Evolutionary conservation across 208 protist genomes (phyloP).

Genomic region (Trypanosoma grayi): DNA sequence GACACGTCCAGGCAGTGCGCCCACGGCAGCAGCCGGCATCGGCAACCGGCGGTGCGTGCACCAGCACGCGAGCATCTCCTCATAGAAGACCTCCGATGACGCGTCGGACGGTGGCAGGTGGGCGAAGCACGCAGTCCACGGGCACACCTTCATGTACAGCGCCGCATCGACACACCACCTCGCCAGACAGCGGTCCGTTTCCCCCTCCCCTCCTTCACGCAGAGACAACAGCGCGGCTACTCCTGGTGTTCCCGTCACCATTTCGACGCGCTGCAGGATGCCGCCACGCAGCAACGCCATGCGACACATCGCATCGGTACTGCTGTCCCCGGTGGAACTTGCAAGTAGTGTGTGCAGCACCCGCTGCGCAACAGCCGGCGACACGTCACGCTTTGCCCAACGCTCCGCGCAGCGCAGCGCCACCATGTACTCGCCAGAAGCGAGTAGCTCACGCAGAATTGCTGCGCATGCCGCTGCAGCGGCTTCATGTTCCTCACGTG

Average conservation of each 20-base stretch:
- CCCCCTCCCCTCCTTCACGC: not conserved
- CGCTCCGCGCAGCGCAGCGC: not conserved
- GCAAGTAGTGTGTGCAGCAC: constrained; percentile 1
- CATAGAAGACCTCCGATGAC: constrained; percentile 5
- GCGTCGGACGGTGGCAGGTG: not conserved
- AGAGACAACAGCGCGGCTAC: not conserved
- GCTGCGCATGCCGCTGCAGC: not conserved
- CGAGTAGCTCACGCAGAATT: constrained; percentile 4
- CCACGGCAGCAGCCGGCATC: constrained; percentile 1
- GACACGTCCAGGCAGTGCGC: not conserved
- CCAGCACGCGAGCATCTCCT: constrained; percentile 3
- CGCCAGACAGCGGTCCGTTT: constrained; percentile 5
- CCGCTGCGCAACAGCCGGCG: not conserved
- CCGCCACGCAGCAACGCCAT: constrained; percentile 1
- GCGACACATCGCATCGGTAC: not conserved
- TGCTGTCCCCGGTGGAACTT: not conserved
- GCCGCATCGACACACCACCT: constrained; percentile 21
- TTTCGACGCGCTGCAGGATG: not conserved
- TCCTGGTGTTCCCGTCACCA: not conserved
- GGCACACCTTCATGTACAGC: constrained; percentile 1
- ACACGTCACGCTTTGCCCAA: not conserved
- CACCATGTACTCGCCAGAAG: not conserved
- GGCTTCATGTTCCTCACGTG: not conserved
- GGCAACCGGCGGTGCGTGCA: not conserved
- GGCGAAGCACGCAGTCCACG: constrained; percentile 3